Conservation (phyloP, 805 yeast species). For the Cyberlindnera maclurae region DNA sequence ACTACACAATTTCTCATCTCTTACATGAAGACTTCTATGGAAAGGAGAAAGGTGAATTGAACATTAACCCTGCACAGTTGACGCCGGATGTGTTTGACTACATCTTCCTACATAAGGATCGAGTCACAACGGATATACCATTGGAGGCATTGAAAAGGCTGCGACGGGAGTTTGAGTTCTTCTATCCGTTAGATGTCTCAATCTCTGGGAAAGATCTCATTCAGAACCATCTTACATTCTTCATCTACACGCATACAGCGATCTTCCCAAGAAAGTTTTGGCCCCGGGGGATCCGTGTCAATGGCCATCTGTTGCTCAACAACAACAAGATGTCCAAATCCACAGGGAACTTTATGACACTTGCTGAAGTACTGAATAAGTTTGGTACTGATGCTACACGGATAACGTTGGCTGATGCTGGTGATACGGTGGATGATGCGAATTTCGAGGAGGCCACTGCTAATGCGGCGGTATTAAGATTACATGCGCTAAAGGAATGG, state of each 20-base stretch:
- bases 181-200: constrained; percentile 88
- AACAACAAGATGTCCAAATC: constrained; percentile 97
- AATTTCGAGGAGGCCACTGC: constrained; percentile 94
- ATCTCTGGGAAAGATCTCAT: constrained; percentile 94
- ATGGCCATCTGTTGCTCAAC: constrained; percentile 91
- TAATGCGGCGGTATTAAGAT: constrained; percentile 91
- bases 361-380: constrained; percentile 73
- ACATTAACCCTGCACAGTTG: constrained; percentile 74
- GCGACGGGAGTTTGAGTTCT: constrained; percentile 92
- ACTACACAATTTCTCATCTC: constrained; percentile 82
- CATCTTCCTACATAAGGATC: constrained; percentile 69
- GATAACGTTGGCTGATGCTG: constrained; percentile 96
- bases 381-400: constrained; percentile 97
- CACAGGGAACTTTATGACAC: constrained; percentile 93
- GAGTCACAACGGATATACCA: constrained; percentile 52
- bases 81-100: constrained; percentile 92
- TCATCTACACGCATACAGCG: constrained; percentile 86
- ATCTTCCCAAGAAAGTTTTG: constrained; percentile 82
- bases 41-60: constrained; percentile 59
- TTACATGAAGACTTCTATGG: constrained; percentile 87
- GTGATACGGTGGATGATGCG: constrained; percentile 95
- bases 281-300: constrained; percentile 91
- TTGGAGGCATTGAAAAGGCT: constrained; percentile 55
- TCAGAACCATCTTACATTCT: constrained; percentile 94
- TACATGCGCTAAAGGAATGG: constrained; percentile 91